Base-by-base conservation (phyloP, 1,284 basidiomycete genomes). In the Cerioporus squamosus region DNA sequence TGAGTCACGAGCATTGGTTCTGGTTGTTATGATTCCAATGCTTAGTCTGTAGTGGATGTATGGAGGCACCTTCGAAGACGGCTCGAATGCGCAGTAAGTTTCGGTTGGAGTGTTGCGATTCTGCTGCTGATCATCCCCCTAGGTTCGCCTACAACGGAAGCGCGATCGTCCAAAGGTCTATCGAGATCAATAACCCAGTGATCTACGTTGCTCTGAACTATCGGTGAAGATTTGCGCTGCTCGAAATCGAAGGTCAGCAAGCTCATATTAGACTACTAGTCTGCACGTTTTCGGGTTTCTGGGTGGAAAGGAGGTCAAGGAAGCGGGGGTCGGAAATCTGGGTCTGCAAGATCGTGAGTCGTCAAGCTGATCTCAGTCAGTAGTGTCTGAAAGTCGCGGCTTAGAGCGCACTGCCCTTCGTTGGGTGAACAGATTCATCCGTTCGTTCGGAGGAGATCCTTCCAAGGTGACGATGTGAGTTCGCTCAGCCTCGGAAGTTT, bases 141-240 rank as follows among this genome's bases (percentile, higher is more conserved):
- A n/a, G n/a, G n/a, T n/a, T n/a, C n/a, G 40, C 20, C 1, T 42
- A 42, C 60, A 38, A 61, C 26, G 61, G 65, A 0, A 70, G 39
- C 1, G 47, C 51, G 6, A 79, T 86, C 44, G 82, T 86, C 2
- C 66, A 75, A 23, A 76, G 79, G 15, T 84, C 84, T 2, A 70
- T 83, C 15, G 69, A 67, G 6, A 63, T 83, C 17, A 74, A 73
- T 23, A 70, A 77, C 55, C 82, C 83, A 0, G 73, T 83, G 24
- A 73, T 87, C 51, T 81, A 81, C 57, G 81, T 83, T 15, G 79
- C 81, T 44, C 74, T 84, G 73, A 86, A 87, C 66, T 85, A 86
- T 64, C 77, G 84, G 68, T 69, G 18, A 47, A 68, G 15, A n/a
- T n/a, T n/a, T 9, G 5, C 24, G 17, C 12, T 17, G 17, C 9